Conservation (phyloP, 2,329 filamentous ascomycete species). For the Lecanicillium sp. region DNA sequence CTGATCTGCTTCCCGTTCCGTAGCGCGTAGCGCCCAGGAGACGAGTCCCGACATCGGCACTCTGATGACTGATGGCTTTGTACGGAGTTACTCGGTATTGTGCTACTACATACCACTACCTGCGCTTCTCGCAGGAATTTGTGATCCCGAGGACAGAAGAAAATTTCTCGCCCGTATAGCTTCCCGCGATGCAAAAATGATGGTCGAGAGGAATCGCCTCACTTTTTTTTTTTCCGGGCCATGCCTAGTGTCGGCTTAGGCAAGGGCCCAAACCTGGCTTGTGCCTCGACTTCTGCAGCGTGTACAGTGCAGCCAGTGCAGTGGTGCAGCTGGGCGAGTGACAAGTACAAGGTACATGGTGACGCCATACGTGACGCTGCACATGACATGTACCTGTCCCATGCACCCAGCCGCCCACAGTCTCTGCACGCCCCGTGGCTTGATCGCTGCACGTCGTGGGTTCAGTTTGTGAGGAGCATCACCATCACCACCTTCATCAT, state of each 20-base stretch:
- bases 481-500: neutral
- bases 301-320: too few relatives aligned
- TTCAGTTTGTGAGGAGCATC: neutral
- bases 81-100: neutral
- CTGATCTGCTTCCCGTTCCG: constrained; percentile 4
- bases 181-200: too few relatives aligned
- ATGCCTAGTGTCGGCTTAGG: neutral
- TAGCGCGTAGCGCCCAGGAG: neutral
- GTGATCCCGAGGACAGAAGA: neutral
- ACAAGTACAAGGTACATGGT: neutral
- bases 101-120: neutral
- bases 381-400: too few relatives aligned
- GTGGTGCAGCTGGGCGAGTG: neutral
- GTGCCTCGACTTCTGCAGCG: too few relatives aligned
- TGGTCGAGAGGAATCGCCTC: too few relatives aligned
- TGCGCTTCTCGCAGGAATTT: too few relatives aligned
- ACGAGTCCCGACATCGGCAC: constrained; percentile 5
- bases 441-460: constrained; percentile 4
- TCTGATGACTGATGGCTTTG: neutral
- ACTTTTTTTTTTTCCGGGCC: too few relatives aligned
- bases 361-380: neutral
- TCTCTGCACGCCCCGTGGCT: constrained; percentile 5
- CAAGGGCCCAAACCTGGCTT: neutral
- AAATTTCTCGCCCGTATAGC: neutral
- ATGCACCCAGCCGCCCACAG: too few relatives aligned